Conservation (phyloP, 768 basidiomycete species). For the Lactifluus piperatus region DNA sequence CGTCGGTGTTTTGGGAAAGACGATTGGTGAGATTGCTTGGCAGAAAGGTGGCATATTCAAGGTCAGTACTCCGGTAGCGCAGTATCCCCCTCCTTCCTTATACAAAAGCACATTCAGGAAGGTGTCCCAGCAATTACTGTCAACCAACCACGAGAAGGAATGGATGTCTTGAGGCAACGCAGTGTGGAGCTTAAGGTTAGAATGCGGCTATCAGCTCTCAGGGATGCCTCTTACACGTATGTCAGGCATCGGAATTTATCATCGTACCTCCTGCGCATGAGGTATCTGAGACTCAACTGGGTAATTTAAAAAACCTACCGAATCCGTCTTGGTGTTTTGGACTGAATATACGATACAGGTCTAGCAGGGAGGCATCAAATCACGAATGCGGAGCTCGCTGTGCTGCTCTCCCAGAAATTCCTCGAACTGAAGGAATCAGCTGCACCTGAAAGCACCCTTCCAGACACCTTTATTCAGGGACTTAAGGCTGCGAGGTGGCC, state of each 20-base stretch:
- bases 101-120: slow-evolving; percentile 34
- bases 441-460: slow-evolving; percentile 31
- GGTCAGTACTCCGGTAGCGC: slow-evolving; percentile 31
- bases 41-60: slow-evolving; percentile 98
- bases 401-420: slow-evolving; percentile 63
- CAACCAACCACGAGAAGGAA: slow-evolving; percentile 58
- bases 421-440: slow-evolving; percentile 32
- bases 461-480: slow-evolving; percentile 48
- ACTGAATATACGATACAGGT: slow-evolving; percentile 37
- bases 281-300: slow-evolving; percentile 51
- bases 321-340: background rate
- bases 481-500: slow-evolving; percentile 78
- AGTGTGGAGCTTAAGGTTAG: slow-evolving; percentile 60
- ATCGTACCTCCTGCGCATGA: slow-evolving; percentile 47
- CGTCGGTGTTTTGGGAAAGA: slow-evolving; percentile 77
- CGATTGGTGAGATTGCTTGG: slow-evolving; percentile 80
- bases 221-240: slow-evolving; percentile 2
- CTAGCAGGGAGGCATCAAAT: slow-evolving; percentile 80
- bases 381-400: slow-evolving; percentile 81
- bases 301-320: slow-evolving; percentile 28
- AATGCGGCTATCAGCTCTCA: background rate
- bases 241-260: slow-evolving; percentile 59
- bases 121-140: slow-evolving; percentile 83
- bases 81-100: background rate
- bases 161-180: slow-evolving; percentile 56